Evolutionary conservation across 345 rosid species (phyloP).

Genomic region (Gossypium australe): DNA sequence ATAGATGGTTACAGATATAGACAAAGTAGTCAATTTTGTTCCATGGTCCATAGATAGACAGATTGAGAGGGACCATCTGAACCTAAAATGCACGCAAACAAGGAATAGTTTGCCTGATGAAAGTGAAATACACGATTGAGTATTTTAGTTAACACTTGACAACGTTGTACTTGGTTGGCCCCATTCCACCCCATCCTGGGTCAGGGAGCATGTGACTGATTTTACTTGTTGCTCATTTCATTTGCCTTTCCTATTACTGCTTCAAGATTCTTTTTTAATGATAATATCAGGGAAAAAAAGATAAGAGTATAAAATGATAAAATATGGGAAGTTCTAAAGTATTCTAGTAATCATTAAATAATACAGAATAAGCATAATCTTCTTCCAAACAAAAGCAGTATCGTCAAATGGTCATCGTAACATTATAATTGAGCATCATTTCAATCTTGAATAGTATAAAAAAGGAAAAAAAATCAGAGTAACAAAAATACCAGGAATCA

Average conservation of each 20-base stretch:
- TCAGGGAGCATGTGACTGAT: not conserved
- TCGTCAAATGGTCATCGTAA: not conserved
- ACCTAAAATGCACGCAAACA: not conserved
- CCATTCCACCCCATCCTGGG: not conserved
- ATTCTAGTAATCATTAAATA: not conserved
- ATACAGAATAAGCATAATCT: not conserved
- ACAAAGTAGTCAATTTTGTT: not conserved
- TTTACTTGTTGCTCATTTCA: not conserved
- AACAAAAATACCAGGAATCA: conserved; percentile 38
- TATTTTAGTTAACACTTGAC: not conserved
- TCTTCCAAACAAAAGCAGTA: too few relatives aligned
- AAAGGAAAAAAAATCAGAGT: not conserved
- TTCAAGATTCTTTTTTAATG: not conserved
- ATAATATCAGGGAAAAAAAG: not conserved
- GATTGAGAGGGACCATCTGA: not conserved
- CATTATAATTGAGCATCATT: too few relatives aligned
- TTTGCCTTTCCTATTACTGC: not conserved
- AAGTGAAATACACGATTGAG: not conserved
- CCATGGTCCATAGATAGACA: not conserved
- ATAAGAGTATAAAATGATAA: not conserved
- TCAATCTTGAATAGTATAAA: not conserved
- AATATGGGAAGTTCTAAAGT: not conserved
- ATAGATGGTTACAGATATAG: not conserved
- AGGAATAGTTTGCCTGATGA: not conserved
- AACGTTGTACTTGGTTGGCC: not conserved